A percentile compares a stretch with the other conserved stretches of the same genome.
Conservation (phyloP, 352 stramenopile species). For the Phytophthora pseudosyringae region DNA sequence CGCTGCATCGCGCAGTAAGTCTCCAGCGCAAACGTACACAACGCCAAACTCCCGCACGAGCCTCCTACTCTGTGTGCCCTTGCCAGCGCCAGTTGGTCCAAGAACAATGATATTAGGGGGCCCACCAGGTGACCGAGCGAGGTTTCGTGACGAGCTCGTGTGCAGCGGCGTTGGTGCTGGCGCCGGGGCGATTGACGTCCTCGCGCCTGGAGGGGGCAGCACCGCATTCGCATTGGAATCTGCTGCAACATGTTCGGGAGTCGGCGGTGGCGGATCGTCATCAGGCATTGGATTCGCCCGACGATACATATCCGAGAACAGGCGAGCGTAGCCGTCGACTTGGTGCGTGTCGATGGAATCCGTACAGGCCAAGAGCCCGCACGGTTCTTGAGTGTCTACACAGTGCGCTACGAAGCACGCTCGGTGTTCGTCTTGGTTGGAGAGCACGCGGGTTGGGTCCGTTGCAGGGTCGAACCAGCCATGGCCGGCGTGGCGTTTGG, state of each 20-base stretch:
- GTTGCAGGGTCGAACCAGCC: slow-evolving; percentile 50
- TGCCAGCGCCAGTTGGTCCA: slow-evolving; percentile 93
- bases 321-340: slow-evolving; percentile 53
- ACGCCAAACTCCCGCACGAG: slow-evolving; percentile 90
- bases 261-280: background rate
- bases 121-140: slow-evolving; percentile 6
- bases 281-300: slow-evolving; percentile 31
- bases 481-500: slow-evolving; percentile 11
- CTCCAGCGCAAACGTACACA: slow-evolving; percentile 93
- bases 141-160: slow-evolving; percentile 1
- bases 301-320: slow-evolving; percentile 73
- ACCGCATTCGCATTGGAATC: background rate
- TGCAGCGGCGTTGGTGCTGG: slow-evolving; percentile 7
- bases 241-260: slow-evolving; percentile 1
- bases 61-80: slow-evolving; percentile 94
- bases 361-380: slow-evolving; percentile 55
- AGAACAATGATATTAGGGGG: slow-evolving; percentile 86
- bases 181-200: slow-evolving; percentile 20
- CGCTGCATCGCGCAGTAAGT: slow-evolving; percentile 93
- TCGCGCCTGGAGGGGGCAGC: slow-evolving; percentile 13
- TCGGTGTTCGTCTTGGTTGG: slow-evolving; percentile 61
- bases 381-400: slow-evolving; percentile 35
- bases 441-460: slow-evolving; percentile 29
- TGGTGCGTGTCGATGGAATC: slow-evolving; percentile 53
- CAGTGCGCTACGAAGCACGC: slow-evolving; percentile 61